phyloP scores from a whole-genome alignment of 2,329 filamentous ascomycete genomes.

The Blastomyces gilchristii region DNA sequence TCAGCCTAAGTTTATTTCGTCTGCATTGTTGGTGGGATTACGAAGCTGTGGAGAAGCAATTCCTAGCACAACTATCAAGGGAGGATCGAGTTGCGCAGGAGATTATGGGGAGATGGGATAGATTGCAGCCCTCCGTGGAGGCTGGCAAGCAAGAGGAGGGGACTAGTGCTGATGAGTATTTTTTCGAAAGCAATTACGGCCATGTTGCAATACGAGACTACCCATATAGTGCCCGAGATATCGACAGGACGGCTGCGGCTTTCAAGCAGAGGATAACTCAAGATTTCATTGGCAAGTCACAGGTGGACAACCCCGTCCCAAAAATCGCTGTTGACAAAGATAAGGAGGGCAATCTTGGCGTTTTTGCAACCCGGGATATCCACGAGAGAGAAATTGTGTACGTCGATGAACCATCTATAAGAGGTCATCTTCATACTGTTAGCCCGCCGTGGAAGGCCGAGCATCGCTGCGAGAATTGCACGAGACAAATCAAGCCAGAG shows the following conservation, averaged over 20 bases:
- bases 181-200: slow-evolving; percentile 21
- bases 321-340: slow-evolving; percentile 11
- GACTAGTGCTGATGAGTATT: slow-evolving; percentile 15
- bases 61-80: slow-evolving; percentile 16
- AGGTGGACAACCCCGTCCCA: slow-evolving; percentile 9
- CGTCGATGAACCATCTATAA: slow-evolving; percentile 28
- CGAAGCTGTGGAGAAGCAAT: slow-evolving; percentile 16
- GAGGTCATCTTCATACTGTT: slow-evolving; percentile 23
- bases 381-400: slow-evolving; percentile 20
- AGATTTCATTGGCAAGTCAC: slow-evolving; percentile 18
- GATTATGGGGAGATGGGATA: slow-evolving; percentile 16
- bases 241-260: slow-evolving; percentile 13
- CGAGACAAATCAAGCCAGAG: slow-evolving; percentile 5
- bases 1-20: slow-evolving; percentile 23
- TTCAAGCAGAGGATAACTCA: slow-evolving; percentile 20
- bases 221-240: slow-evolving; percentile 22
- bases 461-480: slow-evolving; percentile 25
- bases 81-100: slow-evolving; percentile 18
- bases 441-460: slow-evolving; percentile 7
- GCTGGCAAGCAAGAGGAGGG: slow-evolving; percentile 6
- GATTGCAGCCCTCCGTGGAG: slow-evolving; percentile 10
- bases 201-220: slow-evolving; percentile 17
- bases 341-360: slow-evolving; percentile 14
- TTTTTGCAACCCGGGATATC: slow-evolving; percentile 25
- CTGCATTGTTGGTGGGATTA: slow-evolving; percentile 27